Evolutionary conservation across 2,329 filamentous ascomycete genomes (phyloP), one percentile per base, ranked within the genome.

Genomic region (Massarina eburnea): DNA sequence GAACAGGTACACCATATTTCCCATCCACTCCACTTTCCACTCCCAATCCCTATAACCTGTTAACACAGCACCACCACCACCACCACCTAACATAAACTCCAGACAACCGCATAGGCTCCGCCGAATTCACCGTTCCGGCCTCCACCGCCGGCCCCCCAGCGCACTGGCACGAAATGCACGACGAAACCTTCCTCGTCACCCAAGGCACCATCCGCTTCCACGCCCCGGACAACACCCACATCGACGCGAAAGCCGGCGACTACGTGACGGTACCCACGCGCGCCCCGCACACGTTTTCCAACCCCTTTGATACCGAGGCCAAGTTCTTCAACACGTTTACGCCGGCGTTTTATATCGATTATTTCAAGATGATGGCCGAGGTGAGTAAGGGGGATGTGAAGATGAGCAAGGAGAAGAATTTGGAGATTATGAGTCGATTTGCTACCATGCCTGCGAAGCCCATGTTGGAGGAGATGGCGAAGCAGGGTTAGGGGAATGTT

Each of bases 171-270:
- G 75, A 80, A 54, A 80, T 80, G 79, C 67, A 70, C 49, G 66
- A 83, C 64, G 79, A 83, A 66, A 80, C 76, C 7, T 82, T 82
- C 66, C 73, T 80, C 34, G 71, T 80, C n/a, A 79, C 74, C 1
- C 64, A 74, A 43, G 79, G 79, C 5, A 73, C 64, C 2, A 68
- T 81, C 17, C 74, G 77, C 32, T 81, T 81, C 62, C 76, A 79
- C 53, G 71, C 72, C 10, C 73, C 75, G 0, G 69, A 70, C 45
- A 70, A 71, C 45, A 64, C 67, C 20, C 62, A 70, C 49, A 59
- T 78, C 41, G 77, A 81, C 47, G 77, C 77, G 3, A 69, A 73
- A 37, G 69, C 64, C 1, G 79, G 79, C 14, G 79, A 83, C 61
- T 80, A 77, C 54, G 73, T 82, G 10, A 75, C 77, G 1, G 76